Evolutionary conservation across 441 rosid species (phyloP), one percentile per base, ranked within the genome.

Genomic region (Corymbia citriodora): DNA sequence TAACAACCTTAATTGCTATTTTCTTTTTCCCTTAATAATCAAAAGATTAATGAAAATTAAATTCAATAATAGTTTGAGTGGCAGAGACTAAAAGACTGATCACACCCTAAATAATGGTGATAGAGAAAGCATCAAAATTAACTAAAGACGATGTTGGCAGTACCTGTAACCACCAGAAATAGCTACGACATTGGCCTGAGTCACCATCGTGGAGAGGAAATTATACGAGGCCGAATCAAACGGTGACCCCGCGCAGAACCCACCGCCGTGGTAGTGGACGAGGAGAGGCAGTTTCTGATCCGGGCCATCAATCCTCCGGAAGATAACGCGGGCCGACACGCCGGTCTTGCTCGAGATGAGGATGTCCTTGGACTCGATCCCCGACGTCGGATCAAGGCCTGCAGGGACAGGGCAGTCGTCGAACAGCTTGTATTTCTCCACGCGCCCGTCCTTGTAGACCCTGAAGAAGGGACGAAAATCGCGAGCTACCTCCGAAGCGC

Each of bases 231-330:
- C 48, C 29, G 72, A 16, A 25, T 90, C 91, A 15, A 90, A 87
- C 3, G 95, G 92, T 5, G 95, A 92, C 23, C 93, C 94, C 0
- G 55, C 50, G 57, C 93, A 93, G 89, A 93, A 94, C 55, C 93
- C 95, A 10, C 95, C 94, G 3, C 95, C 94, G 17, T 93, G 95
- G 91, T 91, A 93, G 92, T 93, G 93, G 81, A 94, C 92, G 29
- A 94, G 89, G n/a, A 94, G 88, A 21, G 95, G 94, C 48, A 94
- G 82, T 86, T 92, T 94, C 16, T 27, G 90, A 79, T 25, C 86
- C 6, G 90, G 68, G 87, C 29, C 15, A 2, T 16, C 79, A 21
- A 55, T 3, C 83, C 88, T 88, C 9, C 93, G 93, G 87, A 88
- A 27, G 90, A 92, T 93, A 72, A 92, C 45, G 2, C 94, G 92